Evolutionary conservation across 2,329 filamentous ascomycete species (phyloP).

Genomic region (Apiospora kogelbergensis): DNA sequence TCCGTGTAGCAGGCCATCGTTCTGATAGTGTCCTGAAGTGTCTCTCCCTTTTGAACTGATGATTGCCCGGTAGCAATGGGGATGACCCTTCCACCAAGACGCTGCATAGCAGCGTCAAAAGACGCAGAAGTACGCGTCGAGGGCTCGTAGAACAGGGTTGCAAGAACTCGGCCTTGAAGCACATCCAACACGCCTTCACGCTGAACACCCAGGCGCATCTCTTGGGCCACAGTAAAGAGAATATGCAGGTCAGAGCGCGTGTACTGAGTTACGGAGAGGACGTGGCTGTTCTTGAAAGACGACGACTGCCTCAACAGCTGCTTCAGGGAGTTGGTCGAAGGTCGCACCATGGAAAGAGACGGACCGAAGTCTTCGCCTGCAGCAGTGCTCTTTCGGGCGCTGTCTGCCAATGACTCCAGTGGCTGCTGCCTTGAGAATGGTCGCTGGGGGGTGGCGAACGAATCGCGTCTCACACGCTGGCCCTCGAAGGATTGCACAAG

Average conservation of each 20-base stretch:
- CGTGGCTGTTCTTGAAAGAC: constrained; percentile 84
- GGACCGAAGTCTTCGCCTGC: constrained; percentile 46
- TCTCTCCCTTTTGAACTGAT: constrained; percentile 92
- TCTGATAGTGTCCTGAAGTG: constrained; percentile 87
- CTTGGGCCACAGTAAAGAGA: constrained; percentile 93
- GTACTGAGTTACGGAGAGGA: constrained; percentile 91
- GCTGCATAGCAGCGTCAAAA: constrained; percentile 98
- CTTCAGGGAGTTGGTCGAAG: constrained; percentile 61
- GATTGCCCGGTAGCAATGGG: constrained; percentile 80
- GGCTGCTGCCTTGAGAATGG: constrained; percentile 33
- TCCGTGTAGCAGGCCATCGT: constrained; percentile 94
- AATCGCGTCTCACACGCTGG: constrained; percentile 33
- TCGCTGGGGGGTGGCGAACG: constrained; percentile 34
- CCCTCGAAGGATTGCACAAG: constrained; percentile 41
- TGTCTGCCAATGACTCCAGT: constrained; percentile 34
- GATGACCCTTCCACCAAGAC: constrained; percentile 85
- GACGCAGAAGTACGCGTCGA: constrained; percentile 94
- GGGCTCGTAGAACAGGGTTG: constrained; percentile 96
- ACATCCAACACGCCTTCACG: constrained; percentile 86
- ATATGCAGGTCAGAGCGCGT: constrained; percentile 83
- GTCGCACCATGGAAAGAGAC: constrained; percentile 47
- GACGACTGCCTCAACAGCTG: constrained; percentile 74
- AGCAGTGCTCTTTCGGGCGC: constrained; percentile 23
- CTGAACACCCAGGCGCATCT: constrained; percentile 95
- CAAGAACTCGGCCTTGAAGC: constrained; percentile 81